A percentile compares a stretch with the other conserved stretches of the same genome.
Evolutionary conservation across 192 early-diverging fungal species (phyloP).

Genomic region (Spinellus fusiger): DNA sequence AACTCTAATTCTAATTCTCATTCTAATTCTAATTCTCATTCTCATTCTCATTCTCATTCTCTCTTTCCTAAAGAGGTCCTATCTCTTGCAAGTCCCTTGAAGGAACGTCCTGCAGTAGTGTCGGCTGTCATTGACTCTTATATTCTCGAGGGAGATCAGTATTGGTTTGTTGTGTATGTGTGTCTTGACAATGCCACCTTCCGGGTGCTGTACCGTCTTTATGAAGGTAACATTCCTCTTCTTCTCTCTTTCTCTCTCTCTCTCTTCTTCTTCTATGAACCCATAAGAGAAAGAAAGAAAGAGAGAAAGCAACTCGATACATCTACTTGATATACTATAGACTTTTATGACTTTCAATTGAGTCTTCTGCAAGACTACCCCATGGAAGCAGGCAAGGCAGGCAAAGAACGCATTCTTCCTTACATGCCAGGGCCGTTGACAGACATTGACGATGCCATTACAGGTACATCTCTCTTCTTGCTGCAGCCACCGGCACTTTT

Average conservation of each 20-base stretch:
- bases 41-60: too few species aligned
- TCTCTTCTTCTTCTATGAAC: too few species aligned
- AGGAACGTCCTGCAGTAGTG: conserved; percentile 33
- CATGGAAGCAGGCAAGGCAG: conserved; percentile 52
- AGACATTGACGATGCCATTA: conserved; percentile 60
- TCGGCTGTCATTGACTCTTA: conserved; percentile 58
- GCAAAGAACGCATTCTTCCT: conserved; percentile 49
- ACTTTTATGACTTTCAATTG: conserved; percentile 75
- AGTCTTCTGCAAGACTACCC: conserved; percentile 61
- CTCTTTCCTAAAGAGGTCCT: too few species aligned
- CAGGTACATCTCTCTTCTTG: conserved; percentile 20
- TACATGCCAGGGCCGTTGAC: conserved; percentile 62
- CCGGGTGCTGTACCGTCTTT: conserved; percentile 62
- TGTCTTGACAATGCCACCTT: conserved; percentile 44
- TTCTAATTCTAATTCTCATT: too few species aligned
- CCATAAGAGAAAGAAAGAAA: too few species aligned
- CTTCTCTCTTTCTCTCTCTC: too few species aligned
- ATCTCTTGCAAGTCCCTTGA: too few species aligned
- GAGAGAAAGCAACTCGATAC: not conserved
- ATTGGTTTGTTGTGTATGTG: conserved; percentile 63
- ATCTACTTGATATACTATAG: conserved; percentile 17
- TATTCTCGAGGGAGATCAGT: conserved; percentile 63
- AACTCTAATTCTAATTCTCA: too few species aligned
- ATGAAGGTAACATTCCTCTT: conserved; percentile 45
- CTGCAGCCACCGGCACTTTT: not conserved